Conservation (phyloP, 2,329 filamentous ascomycete genomes). For the Botrytis aclada region DNA sequence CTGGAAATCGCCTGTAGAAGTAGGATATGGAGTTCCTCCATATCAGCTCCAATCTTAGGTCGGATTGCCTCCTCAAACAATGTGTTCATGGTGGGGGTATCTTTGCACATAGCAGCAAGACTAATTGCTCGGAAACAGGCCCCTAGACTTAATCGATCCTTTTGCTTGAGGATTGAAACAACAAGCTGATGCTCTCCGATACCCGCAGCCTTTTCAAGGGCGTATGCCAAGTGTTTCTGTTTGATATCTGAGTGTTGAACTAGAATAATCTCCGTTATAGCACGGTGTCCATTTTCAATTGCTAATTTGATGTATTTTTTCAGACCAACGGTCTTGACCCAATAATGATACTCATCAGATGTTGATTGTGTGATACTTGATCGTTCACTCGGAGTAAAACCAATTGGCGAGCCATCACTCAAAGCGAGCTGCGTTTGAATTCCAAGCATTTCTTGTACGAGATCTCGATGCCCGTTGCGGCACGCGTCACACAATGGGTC, state of each 20-base stretch:
- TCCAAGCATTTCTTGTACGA: constrained; percentile 20
- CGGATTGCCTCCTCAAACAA: background rate
- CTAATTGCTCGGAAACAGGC: background rate
- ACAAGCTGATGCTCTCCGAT: background rate
- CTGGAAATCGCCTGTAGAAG: fast-evolving
- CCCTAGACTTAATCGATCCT: background rate
- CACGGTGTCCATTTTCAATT: background rate
- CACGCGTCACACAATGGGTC: constrained; percentile 18
- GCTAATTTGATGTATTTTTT: background rate
- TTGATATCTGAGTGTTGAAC: fast-evolving
- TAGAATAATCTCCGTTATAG: background rate
- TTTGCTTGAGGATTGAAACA: background rate
- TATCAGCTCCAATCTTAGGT: background rate
- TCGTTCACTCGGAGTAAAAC: background rate
- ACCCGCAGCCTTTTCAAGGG: background rate
- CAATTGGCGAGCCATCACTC: background rate
- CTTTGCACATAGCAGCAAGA: background rate
- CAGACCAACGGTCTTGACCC: background rate
- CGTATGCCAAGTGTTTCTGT: fast-evolving
- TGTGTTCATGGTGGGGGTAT: background rate
- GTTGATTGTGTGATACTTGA: constrained; percentile 14
- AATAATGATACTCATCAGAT: constrained; percentile 4
- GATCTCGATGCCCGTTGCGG: background rate
- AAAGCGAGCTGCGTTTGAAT: constrained; percentile 16
- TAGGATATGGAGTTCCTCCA: fast-evolving